Evolutionary conservation across 2,329 filamentous ascomycete genomes (phyloP), one percentile per base, ranked within the genome.

Genomic region (Blastomyces gilchristii): DNA sequence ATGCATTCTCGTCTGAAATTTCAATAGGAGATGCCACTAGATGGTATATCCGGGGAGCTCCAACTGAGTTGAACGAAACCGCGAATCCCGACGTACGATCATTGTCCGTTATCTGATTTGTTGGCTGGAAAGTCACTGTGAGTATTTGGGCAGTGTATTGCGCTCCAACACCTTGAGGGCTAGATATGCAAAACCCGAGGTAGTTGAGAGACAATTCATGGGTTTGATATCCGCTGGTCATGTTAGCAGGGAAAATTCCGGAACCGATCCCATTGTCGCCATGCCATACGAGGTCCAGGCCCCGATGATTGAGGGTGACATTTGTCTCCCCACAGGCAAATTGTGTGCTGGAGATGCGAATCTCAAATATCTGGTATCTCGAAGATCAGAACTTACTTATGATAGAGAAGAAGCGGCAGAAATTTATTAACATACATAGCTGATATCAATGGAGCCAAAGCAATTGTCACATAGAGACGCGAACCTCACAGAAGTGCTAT

Each of bases 61-160:
- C 68, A 45, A 66, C 65, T 16, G 71, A 69, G 58, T 69, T 71
- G 61, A 73, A 73, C 0, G 72, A 74, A 49, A 71, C 65, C 2
- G 72, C 70, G 63, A 74, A 74, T n/a, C 72, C 72, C n/a, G 70
- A 68, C n/a, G 63, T 56, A n/a, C 65, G 63, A 52, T 68, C 67
- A 37, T 69, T 65, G 49, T 66, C 63, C 37, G 58, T 60, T 45
- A 61, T 62, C 28, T 67, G 62, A 50, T 65, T 67, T 34, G 61
- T 62, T 31, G 68, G 66, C 52, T 70, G 62, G 28, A 73, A 68
- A 3, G 67, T 67, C 60, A 74, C 65, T 16, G 70, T 70, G 49
- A 74, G 65, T 28, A 73, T 65, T 50, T 71, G 71, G 41, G 68
- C 70, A 61, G 69, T 65, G 54, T 65, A 65, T 39, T 65, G 59